Conservation (phyloP, 345 rosid genomes). For the Murraya paniculata region DNA sequence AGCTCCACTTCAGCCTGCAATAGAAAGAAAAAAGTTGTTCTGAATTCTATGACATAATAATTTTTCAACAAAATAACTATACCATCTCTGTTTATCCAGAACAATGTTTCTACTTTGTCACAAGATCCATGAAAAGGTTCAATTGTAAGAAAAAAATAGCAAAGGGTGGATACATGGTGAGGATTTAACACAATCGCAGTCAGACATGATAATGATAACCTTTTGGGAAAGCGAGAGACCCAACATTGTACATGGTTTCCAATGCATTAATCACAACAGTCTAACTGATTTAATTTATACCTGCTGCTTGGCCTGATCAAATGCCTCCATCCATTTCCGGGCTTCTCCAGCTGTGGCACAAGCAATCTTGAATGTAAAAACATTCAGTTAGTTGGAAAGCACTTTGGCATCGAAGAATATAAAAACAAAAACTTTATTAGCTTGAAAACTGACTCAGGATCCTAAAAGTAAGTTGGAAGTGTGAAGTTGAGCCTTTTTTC, state of each 20-base stretch:
- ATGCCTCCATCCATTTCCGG: constrained; percentile 88
- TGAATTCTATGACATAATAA: background rate
- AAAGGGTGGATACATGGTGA: background rate
- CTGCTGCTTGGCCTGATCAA: constrained; percentile 95
- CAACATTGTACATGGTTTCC: background rate
- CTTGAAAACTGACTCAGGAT: background rate
- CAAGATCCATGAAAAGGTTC: background rate
- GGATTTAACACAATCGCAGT: background rate
- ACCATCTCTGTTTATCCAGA: background rate
- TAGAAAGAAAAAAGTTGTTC: background rate
- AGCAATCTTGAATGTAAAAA: constrained; percentile 67
- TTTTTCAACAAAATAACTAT: background rate
- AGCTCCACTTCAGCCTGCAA: constrained; percentile 79
- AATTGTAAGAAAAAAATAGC: background rate
- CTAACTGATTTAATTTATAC: constrained; percentile 35
- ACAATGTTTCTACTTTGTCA: background rate
- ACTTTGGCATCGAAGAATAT: background rate
- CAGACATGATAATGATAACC: constrained; percentile 1
- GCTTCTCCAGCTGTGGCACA: constrained; percentile 91
- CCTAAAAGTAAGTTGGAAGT: background rate
- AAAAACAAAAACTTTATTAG: background rate
- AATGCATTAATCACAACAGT: constrained; percentile 4
- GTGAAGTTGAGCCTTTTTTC: background rate
- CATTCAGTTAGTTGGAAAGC: constrained; percentile 11
- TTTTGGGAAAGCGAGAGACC: background rate